Percentiles rank a stretch among this genome's conserved stretches.
These are phyloP conservation scores for Trichoderma virens DNA, from an alignment of 495 filamentous ascomycete species.

Conservation along the genomic window DNA sequence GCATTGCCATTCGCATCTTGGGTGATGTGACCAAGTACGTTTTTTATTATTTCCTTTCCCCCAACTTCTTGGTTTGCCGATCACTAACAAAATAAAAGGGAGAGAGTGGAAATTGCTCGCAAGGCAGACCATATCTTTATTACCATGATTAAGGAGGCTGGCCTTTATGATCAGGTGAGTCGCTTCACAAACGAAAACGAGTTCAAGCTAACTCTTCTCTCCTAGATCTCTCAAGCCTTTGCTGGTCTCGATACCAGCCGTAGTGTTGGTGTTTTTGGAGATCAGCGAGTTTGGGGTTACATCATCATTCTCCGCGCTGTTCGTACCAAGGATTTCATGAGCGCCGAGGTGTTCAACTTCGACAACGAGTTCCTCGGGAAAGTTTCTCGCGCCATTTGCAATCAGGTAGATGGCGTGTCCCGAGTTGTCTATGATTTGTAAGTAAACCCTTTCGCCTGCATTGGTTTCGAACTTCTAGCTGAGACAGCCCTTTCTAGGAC, in stretches of 20 bases:
- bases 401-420: neutral
- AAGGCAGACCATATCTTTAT: conserved; percentile 88
- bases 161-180: conserved; percentile 60
- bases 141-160: conserved; percentile 72
- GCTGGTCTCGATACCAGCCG: conserved; percentile 63
- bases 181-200: no score
- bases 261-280: conserved; percentile 79
- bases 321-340: conserved; percentile 72
- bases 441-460: neutral
- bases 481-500: neutral
- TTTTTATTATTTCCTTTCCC: no score
- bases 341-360: conserved; percentile 43
- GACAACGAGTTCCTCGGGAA: neutral
- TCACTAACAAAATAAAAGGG: no score
- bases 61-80: no score
- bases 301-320: conserved; percentile 58
- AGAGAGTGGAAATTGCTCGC: conserved; percentile 74
- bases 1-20: conserved; percentile 81
- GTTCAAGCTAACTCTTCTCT: no score
- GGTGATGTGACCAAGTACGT: no score
- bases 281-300: conserved; percentile 54
- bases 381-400: neutral
- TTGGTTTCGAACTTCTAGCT: no score
- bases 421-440: neutral
- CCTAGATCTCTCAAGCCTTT: conserved; percentile 59